A percentile compares a stretch with the other conserved stretches of the same genome.
phyloP scores from a whole-genome alignment of 192 early-diverging fungal genomes.

The Phlyctochytrium bullatum region DNA sequence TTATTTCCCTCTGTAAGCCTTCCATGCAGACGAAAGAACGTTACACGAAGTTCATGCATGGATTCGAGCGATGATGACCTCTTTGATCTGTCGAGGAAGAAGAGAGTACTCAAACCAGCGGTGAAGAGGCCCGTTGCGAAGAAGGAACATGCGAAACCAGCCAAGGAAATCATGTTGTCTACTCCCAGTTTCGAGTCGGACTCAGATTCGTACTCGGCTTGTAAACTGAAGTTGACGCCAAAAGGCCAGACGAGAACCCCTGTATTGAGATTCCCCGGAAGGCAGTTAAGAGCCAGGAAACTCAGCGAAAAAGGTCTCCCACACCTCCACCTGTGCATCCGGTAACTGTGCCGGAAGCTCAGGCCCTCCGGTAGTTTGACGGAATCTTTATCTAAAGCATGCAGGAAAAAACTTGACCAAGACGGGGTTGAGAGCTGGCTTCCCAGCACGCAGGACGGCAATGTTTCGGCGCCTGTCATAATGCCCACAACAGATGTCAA shows the following conservation, averaged over 20 bases:
- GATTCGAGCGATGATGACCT: background rate
- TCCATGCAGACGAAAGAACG: background rate
- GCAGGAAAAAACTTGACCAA: background rate
- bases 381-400: no score
- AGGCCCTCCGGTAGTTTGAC: no score
- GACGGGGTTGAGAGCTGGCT: background rate
- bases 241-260: background rate
- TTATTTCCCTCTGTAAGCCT: background rate
- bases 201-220: background rate
- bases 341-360: no score
- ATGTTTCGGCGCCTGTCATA: background rate
- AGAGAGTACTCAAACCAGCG: background rate
- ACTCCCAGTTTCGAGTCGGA: background rate
- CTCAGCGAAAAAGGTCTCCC: no score
- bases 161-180: background rate
- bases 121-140: background rate
- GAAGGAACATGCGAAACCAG: background rate
- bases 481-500: background rate
- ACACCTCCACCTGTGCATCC: no score
- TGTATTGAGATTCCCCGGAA: no score
- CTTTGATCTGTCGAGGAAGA: background rate
- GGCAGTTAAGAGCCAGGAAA: no score
- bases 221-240: background rate
- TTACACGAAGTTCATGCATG: background rate
- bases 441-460: background rate